These are phyloP conservation scores for Phytopythium boreale DNA, from an alignment of 352 stramenopile genomes.

Conservation along the genomic window DNA sequence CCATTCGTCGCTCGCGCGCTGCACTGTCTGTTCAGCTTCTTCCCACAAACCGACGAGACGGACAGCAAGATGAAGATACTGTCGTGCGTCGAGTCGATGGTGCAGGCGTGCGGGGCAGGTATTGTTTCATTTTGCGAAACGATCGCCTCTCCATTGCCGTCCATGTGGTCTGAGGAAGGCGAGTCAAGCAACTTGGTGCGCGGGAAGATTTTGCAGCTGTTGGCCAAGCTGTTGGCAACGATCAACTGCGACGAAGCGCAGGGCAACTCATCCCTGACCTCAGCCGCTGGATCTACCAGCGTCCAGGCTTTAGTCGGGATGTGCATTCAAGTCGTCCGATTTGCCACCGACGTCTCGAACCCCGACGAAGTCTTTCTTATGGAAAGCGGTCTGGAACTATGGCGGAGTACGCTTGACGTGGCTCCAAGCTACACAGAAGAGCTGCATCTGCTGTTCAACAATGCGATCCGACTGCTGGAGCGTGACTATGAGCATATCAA, in stretches of 20 bases:
- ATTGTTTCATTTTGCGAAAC: slow-evolving; percentile 53
- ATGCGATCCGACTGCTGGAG: slow-evolving; percentile 63
- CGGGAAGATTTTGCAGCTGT: slow-evolving; percentile 77
- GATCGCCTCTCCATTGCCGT: slow-evolving; percentile 64
- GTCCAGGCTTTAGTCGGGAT: slow-evolving; percentile 56
- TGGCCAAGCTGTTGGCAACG: slow-evolving; percentile 55
- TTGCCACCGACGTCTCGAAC: slow-evolving; percentile 75
- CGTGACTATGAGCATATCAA: slow-evolving; percentile 79
- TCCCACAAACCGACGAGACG: slow-evolving; percentile 52
- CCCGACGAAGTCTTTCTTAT: slow-evolving; percentile 85
- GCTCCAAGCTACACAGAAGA: slow-evolving; percentile 55
- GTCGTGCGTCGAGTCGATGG: slow-evolving; percentile 64
- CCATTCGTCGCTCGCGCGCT: slow-evolving; percentile 63
- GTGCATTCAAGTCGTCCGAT: slow-evolving; percentile 64
- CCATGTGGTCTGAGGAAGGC: slow-evolving; percentile 67
- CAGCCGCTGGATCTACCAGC: slow-evolving; percentile 14
- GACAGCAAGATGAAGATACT: slow-evolving; percentile 84
- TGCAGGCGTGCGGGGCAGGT: slow-evolving; percentile 53
- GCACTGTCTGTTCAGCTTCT: slow-evolving; percentile 65
- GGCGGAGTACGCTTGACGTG: slow-evolving; percentile 53
- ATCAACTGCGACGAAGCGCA: slow-evolving; percentile 44
- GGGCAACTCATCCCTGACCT: not conserved
- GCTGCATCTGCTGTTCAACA: slow-evolving; percentile 63
- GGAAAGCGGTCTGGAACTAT: slow-evolving; percentile 77
- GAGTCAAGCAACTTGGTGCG: slow-evolving; percentile 80